Percentiles rank a stretch among this genome's conserved stretches.
These are phyloP conservation scores for Terfezia claveryi DNA, from an alignment of 495 filamentous ascomycete species.

Conservation along the genomic window DNA sequence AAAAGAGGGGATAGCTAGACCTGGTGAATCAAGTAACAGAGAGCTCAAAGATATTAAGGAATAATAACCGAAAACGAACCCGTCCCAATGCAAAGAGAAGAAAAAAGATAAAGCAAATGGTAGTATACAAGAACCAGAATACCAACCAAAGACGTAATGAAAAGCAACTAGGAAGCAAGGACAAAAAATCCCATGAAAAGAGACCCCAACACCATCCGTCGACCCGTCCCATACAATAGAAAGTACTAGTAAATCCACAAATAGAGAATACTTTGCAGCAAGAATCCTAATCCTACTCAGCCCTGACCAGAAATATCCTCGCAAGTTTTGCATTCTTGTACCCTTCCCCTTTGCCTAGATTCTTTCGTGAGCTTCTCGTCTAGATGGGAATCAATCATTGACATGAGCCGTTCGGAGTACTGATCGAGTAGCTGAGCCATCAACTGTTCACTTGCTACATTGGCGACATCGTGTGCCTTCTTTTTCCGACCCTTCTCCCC, in stretches of 20 bases:
- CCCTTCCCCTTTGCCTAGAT: background rate
- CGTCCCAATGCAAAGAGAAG: background rate
- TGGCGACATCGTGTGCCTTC: slow-evolving; percentile 25
- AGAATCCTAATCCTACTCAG: background rate
- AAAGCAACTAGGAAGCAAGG: background rate
- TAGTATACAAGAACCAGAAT: background rate
- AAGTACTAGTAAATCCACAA: too few species aligned
- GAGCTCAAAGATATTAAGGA: background rate
- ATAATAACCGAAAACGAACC: background rate
- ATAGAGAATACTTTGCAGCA: too few species aligned
- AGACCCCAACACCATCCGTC: background rate
- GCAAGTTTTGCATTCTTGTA: background rate
- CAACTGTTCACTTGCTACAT: slow-evolving; percentile 23
- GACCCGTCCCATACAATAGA: background rate
- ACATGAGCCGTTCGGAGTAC: slow-evolving; percentile 47
- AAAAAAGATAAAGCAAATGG: background rate
- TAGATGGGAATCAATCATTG: slow-evolving; percentile 49
- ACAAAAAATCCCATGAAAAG: background rate
- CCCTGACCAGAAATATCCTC: background rate
- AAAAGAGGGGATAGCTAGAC: background rate
- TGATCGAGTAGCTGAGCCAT: slow-evolving; percentile 44
- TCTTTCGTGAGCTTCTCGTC: slow-evolving; percentile 2
- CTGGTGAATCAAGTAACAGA: too few species aligned
- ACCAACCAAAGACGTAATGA: background rate
- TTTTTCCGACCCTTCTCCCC: slow-evolving; percentile 31